Evolutionary conservation across 495 filamentous ascomycete species (phyloP).

Genomic region (Penicillium canescens): DNA sequence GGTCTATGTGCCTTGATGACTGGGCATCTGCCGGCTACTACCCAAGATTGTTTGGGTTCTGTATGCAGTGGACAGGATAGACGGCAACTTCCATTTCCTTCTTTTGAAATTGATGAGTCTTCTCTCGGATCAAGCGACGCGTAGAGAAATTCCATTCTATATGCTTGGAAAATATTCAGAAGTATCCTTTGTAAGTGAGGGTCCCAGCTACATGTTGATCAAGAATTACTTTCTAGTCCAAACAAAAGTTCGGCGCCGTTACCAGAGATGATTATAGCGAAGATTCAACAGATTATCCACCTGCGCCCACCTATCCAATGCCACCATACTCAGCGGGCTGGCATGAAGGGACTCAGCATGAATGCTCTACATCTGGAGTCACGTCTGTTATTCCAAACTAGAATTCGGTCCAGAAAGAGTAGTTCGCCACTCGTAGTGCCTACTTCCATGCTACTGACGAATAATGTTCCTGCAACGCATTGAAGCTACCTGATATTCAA

Average conservation of each 20-base stretch:
- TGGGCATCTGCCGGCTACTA: constrained; percentile 30
- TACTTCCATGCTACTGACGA: too few relatives aligned
- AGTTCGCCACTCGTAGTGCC: too few relatives aligned
- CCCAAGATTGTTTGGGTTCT: constrained; percentile 30
- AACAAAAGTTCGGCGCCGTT: not conserved
- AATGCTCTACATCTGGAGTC: not conserved
- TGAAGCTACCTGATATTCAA: too few relatives aligned
- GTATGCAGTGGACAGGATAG: constrained; percentile 24
- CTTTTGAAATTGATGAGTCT: constrained; percentile 20
- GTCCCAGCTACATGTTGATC: not conserved
- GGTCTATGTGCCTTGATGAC: constrained; percentile 25
- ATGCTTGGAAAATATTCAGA: constrained; percentile 23
- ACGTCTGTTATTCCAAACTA: too few relatives aligned
- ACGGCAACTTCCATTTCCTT: constrained; percentile 23
- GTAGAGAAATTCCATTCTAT: constrained; percentile 13
- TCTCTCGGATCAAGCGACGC: constrained; percentile 18
- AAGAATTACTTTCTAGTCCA: not conserved
- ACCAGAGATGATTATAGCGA: not conserved
- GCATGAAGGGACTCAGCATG: not conserved
- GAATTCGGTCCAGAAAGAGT: too few relatives aligned
- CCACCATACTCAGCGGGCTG: not conserved
- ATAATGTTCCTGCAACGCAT: too few relatives aligned
- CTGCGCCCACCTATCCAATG: constrained; percentile 1
- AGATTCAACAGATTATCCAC: not conserved
- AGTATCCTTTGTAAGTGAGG: constrained; percentile 24